Conservation (phyloP, 768 basidiomycete genomes). For the Naganishia friedmannii region DNA sequence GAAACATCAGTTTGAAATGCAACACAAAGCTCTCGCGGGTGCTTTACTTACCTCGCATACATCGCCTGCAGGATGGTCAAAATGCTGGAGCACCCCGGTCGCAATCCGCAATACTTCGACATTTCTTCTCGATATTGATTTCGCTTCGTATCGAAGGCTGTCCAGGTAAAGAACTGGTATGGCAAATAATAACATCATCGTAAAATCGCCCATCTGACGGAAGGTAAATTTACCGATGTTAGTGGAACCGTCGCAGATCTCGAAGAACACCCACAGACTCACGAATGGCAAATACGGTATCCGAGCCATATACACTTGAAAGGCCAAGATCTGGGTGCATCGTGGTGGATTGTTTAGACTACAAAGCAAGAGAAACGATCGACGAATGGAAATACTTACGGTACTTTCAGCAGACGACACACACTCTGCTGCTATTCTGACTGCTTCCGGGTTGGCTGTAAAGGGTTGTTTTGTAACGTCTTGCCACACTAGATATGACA, state of each 20-base stretch:
- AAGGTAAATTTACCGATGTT: not conserved
- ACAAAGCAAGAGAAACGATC: not conserved
- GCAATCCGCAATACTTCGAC: not conserved
- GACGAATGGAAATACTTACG: not conserved
- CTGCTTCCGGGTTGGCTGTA: not conserved
- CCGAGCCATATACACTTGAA: constrained; percentile 6
- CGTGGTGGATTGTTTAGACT: not conserved
- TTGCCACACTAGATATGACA: constrained; percentile 21
- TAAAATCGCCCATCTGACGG: constrained; percentile 20
- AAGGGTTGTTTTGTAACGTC: constrained; percentile 1
- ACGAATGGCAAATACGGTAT: constrained; percentile 27
- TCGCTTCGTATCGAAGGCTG: constrained; percentile 15
- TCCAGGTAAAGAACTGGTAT: constrained; percentile 27
- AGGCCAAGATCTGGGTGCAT: constrained; percentile 11
- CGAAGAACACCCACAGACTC: not conserved
- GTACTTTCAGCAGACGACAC: constrained; percentile 11
- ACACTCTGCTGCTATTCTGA: constrained; percentile 14
- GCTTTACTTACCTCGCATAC: constrained; percentile 19
- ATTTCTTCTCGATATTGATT: not conserved
- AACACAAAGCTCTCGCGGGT: not conserved
- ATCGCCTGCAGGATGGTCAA: constrained; percentile 24
- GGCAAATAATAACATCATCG: constrained; percentile 23
- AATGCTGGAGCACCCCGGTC: constrained; percentile 18
- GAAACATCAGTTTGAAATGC: not conserved
- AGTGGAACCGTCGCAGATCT: not conserved